Base-by-base conservation (phyloP, 257 asterid species). In the Salvia hispanica region DNA sequence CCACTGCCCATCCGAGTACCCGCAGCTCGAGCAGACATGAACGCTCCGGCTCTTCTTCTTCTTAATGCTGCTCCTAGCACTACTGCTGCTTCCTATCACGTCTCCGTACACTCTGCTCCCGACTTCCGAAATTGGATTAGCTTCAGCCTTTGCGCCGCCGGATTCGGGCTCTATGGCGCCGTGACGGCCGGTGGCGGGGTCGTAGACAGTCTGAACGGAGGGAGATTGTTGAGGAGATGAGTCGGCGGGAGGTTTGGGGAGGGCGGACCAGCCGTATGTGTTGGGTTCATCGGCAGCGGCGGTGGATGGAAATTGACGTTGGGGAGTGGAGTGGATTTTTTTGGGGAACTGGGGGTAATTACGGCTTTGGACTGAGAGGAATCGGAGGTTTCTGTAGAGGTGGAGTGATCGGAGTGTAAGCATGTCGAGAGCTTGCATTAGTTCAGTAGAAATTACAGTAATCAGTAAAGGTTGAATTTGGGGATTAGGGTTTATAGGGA, bases 1-100 rank as follows among this genome's bases (percentile, higher is more conserved):
- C 99, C 97, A 88, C 83, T 93, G 97, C 52, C 95, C 97, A 59
- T 80, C 89, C 0, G 92, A 83, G 62, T 90, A 69, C 52, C 97
- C 97, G 74, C 99, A 93, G 21, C 65, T 70, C 72, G 83, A 83
- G 75, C 99, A 93, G 13, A 93, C 99, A 76, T 79, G 75, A 37
- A 81, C 84, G 18, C 76, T 78, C 83, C 72, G 86, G 45, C 60
- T 74, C 83, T 85, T 93, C 68, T 84, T 86, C 84, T 63, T 82
- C 79, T 73, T 86, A 1, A 73, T 71, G 74, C 57, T 62, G 33
- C 77, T 74, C 67, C 84, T 58, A 34, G 58, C 78, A 40, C 78
- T 70, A 28, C 21, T 18, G 21, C 77, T 76, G 72, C 76, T 72
- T 64, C 88, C 89, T 12, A 73, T 66, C 31, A 80, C 76, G 44